phyloP scores from a whole-genome alignment of 1,139 yeast genomes.

The Lodderomyces margitis region DNA sequence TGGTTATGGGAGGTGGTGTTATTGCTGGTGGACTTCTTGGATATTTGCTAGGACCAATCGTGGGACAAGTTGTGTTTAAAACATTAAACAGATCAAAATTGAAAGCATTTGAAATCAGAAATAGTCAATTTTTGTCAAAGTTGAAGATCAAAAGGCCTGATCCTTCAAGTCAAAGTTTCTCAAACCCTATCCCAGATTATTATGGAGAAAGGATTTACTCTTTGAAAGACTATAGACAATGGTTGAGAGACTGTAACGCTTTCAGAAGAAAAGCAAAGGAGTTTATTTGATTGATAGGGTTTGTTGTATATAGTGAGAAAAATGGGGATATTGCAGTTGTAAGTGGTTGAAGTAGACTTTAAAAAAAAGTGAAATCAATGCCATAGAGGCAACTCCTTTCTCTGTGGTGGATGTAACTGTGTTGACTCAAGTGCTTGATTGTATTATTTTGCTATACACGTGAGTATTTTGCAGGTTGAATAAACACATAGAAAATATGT shows the following conservation, averaged over 20 bases:
- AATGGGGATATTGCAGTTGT: neutral
- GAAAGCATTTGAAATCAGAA: constrained; percentile 54
- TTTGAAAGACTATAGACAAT: constrained; percentile 81
- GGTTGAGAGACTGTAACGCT: constrained; percentile 94
- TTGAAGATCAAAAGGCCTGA: constrained; percentile 81
- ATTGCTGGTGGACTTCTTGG: constrained; percentile 75
- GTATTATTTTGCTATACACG: too few species aligned
- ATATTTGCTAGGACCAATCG: constrained; percentile 75
- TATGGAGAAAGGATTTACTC: constrained; percentile 95
- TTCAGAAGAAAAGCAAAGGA: constrained; percentile 83
- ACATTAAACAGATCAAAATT: constrained; percentile 48
- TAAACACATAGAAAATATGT: too few species aligned
- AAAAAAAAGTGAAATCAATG: too few species aligned
- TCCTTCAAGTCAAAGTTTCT: constrained; percentile 87
- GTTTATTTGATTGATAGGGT: constrained; percentile 46
- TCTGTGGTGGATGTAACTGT: neutral
- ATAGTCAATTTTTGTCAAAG: constrained; percentile 70
- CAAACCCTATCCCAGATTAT: constrained; percentile 96
- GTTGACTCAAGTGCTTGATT: too few species aligned
- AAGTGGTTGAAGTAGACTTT: neutral
- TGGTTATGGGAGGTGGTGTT: constrained; percentile 69
- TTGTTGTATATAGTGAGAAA: neutral
- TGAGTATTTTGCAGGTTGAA: too few species aligned
- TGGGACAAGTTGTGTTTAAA: constrained; percentile 73
- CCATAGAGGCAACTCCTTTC: too few species aligned